Evolutionary conservation across 192 early-diverging fungal species (phyloP).

Genomic region (Coemansia sp.): DNA sequence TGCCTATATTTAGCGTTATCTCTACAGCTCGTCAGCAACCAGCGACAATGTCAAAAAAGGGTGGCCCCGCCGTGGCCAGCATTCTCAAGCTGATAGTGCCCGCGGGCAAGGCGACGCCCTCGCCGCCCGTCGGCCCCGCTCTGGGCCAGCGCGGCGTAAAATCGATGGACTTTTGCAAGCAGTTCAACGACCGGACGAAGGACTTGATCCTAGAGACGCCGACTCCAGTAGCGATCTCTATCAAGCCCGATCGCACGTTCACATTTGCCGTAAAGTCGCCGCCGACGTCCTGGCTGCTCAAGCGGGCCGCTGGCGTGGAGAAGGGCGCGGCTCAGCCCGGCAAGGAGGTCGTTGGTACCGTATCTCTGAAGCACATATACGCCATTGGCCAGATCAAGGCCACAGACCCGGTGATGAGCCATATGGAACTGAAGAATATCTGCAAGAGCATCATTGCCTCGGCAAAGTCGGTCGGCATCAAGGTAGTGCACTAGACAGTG

Average conservation of each 20-base stretch:
- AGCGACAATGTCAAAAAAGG: conserved; percentile 53
- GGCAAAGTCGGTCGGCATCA: conserved; percentile 82
- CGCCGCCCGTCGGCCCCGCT: conserved; percentile 93
- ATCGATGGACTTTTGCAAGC: conserved; percentile 98
- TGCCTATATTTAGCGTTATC: background rate
- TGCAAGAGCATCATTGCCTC: conserved; percentile 75
- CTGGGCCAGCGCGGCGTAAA: conserved; percentile 97
- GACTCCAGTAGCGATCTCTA: conserved; percentile 79
- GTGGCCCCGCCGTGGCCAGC: conserved; percentile 47
- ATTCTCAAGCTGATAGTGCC: conserved; percentile 77
- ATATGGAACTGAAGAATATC: conserved; percentile 70
- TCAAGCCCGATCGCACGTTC: conserved; percentile 92
- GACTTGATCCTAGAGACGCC: conserved; percentile 79
- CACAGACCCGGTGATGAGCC: conserved; percentile 75
- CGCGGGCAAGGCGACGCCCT: conserved; percentile 93
- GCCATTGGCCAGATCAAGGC: conserved; percentile 93
- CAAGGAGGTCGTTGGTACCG: conserved; percentile 72
- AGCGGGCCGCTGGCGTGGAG: conserved; percentile 82
- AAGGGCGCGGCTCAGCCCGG: conserved; percentile 86
- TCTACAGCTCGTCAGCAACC: background rate
- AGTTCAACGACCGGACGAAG: conserved; percentile 97
- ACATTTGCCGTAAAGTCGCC: conserved; percentile 88
- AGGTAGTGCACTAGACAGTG: conserved; percentile 69
- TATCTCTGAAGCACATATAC: conserved; percentile 93
- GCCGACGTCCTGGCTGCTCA: conserved; percentile 86